A percentile compares a stretch with the other conserved stretches of the same genome.
These are phyloP conservation scores for Clitocybe nebularis DNA, from an alignment of 1,284 basidiomycete species.

Conservation along the genomic window DNA sequence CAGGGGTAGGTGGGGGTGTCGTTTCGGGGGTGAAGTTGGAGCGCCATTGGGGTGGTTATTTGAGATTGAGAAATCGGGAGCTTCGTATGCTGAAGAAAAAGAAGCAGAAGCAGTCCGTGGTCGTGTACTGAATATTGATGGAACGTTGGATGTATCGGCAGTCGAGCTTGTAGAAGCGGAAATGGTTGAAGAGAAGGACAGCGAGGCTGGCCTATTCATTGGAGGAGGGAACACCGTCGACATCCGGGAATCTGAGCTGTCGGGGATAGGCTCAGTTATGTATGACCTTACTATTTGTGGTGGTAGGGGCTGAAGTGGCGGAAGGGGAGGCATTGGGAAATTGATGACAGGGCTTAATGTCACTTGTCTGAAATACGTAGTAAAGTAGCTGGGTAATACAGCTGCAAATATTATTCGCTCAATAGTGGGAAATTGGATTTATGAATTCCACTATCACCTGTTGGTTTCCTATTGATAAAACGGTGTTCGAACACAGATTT, in stretches of 20 bases:
- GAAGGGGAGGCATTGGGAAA: slow-evolving; percentile 68
- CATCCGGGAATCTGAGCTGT: slow-evolving; percentile 28
- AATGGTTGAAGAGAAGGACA: slow-evolving; percentile 44
- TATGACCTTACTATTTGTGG: slow-evolving; percentile 40
- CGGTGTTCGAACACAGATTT: slow-evolving; percentile 59
- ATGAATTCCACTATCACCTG: slow-evolving; percentile 40
- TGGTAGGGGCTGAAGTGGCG: slow-evolving; percentile 58
- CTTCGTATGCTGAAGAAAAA: slow-evolving; percentile 24
- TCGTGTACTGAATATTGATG: slow-evolving; percentile 24
- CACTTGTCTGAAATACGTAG: slow-evolving; percentile 66
- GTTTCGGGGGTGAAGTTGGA: background rate
- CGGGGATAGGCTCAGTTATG: slow-evolving; percentile 28
- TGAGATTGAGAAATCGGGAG: slow-evolving; percentile 15
- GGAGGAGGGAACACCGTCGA: slow-evolving; percentile 26
- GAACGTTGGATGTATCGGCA: slow-evolving; percentile 21
- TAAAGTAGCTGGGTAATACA: slow-evolving; percentile 65
- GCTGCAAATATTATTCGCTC: slow-evolving; percentile 34
- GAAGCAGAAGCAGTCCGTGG: slow-evolving; percentile 30
- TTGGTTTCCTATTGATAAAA: slow-evolving; percentile 64
- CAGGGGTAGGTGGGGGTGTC: slow-evolving; percentile 16
- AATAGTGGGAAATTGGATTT: background rate
- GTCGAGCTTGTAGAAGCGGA: slow-evolving; percentile 27
- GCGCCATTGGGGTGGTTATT: slow-evolving; percentile 8
- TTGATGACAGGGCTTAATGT: slow-evolving; percentile 55
- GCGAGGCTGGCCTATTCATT: slow-evolving; percentile 35